These are phyloP conservation scores for Colletotrichum salicis DNA, from an alignment of 2,329 filamentous ascomycete genomes.

Conservation along the genomic window DNA sequence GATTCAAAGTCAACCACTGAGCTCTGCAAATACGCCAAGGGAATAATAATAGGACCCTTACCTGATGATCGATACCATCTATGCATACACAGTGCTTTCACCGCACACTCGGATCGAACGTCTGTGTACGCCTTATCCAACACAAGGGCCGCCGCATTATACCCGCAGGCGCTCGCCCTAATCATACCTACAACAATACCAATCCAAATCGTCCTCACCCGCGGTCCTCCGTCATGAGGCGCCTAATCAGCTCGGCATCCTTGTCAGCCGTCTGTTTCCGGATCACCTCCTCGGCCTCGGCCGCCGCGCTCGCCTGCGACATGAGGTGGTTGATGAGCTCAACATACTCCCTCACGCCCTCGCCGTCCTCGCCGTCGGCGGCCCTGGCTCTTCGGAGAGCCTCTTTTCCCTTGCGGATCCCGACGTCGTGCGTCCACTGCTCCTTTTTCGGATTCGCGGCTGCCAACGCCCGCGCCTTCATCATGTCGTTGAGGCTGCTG, in stretches of 20 bases:
- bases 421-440: slow-evolving; percentile 68
- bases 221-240: slow-evolving; percentile 58
- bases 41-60: not conserved
- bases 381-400: slow-evolving; percentile 62
- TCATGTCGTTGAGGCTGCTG: slow-evolving; percentile 35
- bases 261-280: slow-evolving; percentile 58
- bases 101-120: slow-evolving; percentile 4
- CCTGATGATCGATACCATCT: slow-evolving; percentile 9
- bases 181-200: not conserved
- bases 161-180: not conserved
- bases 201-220: slow-evolving; percentile 36
- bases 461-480: slow-evolving; percentile 33
- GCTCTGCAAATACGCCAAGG: not conserved
- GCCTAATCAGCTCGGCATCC: slow-evolving; percentile 61
- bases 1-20: slow-evolving; percentile 48
- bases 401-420: slow-evolving; percentile 65
- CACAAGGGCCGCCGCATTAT: not conserved
- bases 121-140: slow-evolving; percentile 9
- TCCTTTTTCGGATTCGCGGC: slow-evolving; percentile 46
- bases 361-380: slow-evolving; percentile 64
- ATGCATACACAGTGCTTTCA: slow-evolving; percentile 8
- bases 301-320: slow-evolving; percentile 45
- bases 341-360: slow-evolving; percentile 70
- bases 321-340: slow-evolving; percentile 65
- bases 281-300: slow-evolving; percentile 48